These are phyloP conservation scores for Eucalyptus cloeziana DNA, from an alignment of 345 rosid genomes.

Conservation along the genomic window DNA sequence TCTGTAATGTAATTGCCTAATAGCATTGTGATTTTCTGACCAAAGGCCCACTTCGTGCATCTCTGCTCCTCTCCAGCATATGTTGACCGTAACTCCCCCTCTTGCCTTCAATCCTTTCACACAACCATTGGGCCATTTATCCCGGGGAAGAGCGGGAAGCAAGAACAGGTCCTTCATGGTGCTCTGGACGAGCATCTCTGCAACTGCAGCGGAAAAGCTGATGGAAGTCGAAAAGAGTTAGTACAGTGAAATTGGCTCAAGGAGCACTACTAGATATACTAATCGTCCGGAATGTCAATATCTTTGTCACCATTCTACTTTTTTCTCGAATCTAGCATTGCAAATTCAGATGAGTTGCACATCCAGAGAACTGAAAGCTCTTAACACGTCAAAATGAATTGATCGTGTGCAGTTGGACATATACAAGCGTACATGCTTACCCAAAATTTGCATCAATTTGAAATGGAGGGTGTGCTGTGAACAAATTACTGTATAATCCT, in stretches of 20 bases:
- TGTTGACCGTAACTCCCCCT: constrained; percentile 51
- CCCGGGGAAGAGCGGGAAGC: constrained; percentile 75
- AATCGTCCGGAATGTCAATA: neutral
- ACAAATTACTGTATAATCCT: constrained; percentile 82
- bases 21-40: constrained; percentile 21
- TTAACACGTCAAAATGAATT: neutral
- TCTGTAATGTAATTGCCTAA: constrained; percentile 40
- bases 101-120: constrained; percentile 81
- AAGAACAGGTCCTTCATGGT: constrained; percentile 59
- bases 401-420: neutral
- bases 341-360: neutral
- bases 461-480: constrained; percentile 93
- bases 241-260: neutral
- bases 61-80: constrained; percentile 76
- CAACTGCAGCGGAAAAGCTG: constrained; percentile 73
- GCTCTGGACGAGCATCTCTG: constrained; percentile 92
- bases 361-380: neutral
- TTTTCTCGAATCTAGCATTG: neutral
- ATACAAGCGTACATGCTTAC: constrained; percentile 14
- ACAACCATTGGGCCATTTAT: constrained; percentile 76
- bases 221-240: neutral
- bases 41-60: constrained; percentile 60
- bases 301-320: neutral
- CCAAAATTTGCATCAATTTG: constrained; percentile 96
- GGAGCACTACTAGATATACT: neutral